A percentile compares a stretch with the other conserved stretches of the same genome.
phyloP scores from a whole-genome alignment of 495 filamentous ascomycete genomes.

The Daldinia caldariorum region DNA sequence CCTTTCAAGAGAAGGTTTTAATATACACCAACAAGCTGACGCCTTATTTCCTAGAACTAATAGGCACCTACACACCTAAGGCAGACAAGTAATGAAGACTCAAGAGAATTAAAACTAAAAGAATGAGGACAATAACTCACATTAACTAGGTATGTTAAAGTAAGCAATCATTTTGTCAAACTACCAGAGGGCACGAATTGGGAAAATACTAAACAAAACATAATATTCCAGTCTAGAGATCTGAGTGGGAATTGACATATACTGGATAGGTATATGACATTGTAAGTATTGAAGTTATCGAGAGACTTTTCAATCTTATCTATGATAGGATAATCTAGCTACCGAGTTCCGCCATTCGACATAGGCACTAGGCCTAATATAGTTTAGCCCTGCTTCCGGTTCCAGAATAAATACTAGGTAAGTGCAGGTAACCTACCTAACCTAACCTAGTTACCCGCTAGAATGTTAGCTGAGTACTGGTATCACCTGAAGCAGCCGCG shows the following conservation, averaged over 20 bases:
- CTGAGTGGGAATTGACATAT: not conserved
- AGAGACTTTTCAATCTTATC: not conserved
- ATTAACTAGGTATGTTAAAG: too few species aligned
- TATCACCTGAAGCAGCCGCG: constrained; percentile 23
- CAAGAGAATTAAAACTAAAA: too few species aligned
- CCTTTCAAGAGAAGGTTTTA: not conserved
- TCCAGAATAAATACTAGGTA: constrained; percentile 21
- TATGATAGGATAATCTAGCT: constrained; percentile 28
- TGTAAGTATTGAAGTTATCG: too few species aligned
- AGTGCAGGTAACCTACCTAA: not conserved
- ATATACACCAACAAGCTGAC: not conserved
- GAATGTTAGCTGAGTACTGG: constrained; percentile 14
- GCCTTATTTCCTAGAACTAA: too few species aligned
- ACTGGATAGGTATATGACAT: too few species aligned
- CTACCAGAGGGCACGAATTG: too few species aligned
- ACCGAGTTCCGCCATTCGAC: constrained; percentile 11
- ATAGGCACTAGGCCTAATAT: constrained; percentile 13
- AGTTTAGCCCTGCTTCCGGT: constrained; percentile 17
- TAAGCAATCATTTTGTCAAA: too few species aligned
- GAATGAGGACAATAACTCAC: too few species aligned
- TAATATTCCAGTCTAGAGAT: too few species aligned
- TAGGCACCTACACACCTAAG: too few species aligned
- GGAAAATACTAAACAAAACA: too few species aligned
- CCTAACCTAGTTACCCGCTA: not conserved
- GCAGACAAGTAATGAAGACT: too few species aligned